Conservation (phyloP, 345 rosid genomes). For the Pelargonium nanum region DNA sequence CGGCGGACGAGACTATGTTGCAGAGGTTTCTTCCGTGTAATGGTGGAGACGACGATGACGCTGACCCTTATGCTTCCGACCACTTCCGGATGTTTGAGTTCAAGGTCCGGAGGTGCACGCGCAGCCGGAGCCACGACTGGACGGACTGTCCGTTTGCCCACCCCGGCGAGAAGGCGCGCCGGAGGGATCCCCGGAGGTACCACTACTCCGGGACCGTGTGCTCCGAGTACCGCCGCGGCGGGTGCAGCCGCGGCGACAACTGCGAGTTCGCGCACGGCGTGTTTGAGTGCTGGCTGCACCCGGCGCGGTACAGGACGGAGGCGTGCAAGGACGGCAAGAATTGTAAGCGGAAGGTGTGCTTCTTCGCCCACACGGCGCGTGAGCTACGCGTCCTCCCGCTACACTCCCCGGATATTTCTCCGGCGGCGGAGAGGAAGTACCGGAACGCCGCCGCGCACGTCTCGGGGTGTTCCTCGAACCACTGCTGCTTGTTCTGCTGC, state of each 20-base stretch:
- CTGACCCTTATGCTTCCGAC: constrained; percentile 61
- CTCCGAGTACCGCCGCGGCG: constrained; percentile 52
- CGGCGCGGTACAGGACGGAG: constrained; percentile 54
- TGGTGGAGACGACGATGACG: constrained; percentile 21
- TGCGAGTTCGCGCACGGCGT: constrained; percentile 67
- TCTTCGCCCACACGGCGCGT: constrained; percentile 60
- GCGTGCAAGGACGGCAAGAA: constrained; percentile 66
- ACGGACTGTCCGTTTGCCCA: constrained; percentile 92
- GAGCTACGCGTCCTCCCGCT: constrained; percentile 52
- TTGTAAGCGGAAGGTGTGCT: constrained; percentile 60
- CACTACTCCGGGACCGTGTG: constrained; percentile 63
- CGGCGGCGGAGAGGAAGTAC: constrained; percentile 3
- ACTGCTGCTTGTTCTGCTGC: constrained; percentile 52
- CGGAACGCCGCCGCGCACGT: constrained; percentile 3
- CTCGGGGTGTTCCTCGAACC: constrained; percentile 13
- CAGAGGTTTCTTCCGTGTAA: constrained; percentile 33
- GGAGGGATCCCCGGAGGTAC: constrained; percentile 64
- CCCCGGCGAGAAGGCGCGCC: constrained; percentile 78
- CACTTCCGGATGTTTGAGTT: constrained; percentile 90
- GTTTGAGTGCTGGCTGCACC: constrained; percentile 78
- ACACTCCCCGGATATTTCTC: constrained; percentile 15
- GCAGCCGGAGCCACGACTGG: constrained; percentile 96
- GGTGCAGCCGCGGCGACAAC: constrained; percentile 55
- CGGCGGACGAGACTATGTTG: constrained; percentile 5
- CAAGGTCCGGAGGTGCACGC: constrained; percentile 79